phyloP scores from a whole-genome alignment of 2,329 filamentous ascomycete species.

The Alternaria novae-zelandiae region DNA sequence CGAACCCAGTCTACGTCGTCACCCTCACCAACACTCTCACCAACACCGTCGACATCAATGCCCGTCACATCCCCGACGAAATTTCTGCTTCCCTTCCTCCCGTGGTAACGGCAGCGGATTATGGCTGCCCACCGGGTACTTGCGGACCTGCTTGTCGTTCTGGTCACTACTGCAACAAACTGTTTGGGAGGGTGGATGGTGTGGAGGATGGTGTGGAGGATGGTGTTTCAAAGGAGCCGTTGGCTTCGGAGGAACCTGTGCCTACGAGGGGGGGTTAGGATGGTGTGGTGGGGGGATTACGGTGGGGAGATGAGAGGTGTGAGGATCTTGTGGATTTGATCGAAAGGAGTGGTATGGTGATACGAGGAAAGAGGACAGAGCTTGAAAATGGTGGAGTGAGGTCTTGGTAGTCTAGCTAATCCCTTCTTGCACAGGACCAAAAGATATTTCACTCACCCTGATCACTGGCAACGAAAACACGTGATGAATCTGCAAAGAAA shows the following conservation, averaged over 20 bases:
- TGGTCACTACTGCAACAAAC: not conserved
- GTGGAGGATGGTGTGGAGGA: not conserved
- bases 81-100: not conserved
- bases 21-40: too few species aligned
- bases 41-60: too few species aligned
- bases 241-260: not conserved
- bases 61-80: rapidly evolving
- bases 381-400: not conserved
- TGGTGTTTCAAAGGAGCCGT: not conserved
- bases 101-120: not conserved
- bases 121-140: not conserved
- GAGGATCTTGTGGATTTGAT: not conserved
- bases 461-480: too few species aligned
- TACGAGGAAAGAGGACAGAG: not conserved
- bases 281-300: too few species aligned
- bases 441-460: too few species aligned
- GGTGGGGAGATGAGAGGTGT: too few species aligned
- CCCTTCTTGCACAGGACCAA: not conserved
- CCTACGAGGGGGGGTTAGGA: not conserved
- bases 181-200: not conserved
- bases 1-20: not conserved
- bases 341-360: not conserved
- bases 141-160: not conserved
- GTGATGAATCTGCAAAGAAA: too few species aligned
- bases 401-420: not conserved